Percentiles rank a stretch among this genome's conserved stretches.
phyloP scores from a whole-genome alignment of 352 stramenopile genomes.

The Globisporangium spiculum region DNA sequence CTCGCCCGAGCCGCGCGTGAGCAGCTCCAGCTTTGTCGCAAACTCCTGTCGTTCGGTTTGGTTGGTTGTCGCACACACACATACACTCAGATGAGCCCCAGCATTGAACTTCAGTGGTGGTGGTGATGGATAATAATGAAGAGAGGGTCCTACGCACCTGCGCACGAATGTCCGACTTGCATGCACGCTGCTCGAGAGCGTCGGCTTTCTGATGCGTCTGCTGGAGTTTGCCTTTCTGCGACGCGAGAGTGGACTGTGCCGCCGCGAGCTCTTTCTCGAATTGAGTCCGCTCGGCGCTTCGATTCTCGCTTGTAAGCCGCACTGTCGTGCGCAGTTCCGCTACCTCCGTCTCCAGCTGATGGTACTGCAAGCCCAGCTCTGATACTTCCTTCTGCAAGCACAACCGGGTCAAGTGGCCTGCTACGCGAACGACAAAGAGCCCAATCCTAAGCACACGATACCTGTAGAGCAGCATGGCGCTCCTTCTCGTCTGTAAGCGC shows the following conservation, averaged over 20 bases:
- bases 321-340: constrained; percentile 26
- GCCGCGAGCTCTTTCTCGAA: constrained; percentile 25
- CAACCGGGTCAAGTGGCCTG: background rate
- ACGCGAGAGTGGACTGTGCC: constrained; percentile 16
- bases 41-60: constrained; percentile 7
- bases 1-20: constrained; percentile 3
- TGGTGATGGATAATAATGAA: background rate
- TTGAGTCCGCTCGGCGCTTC: constrained; percentile 25
- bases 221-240: constrained; percentile 16
- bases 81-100: background rate
- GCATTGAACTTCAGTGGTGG: background rate
- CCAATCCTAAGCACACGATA: background rate
- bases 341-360: constrained; percentile 24
- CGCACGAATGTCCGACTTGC: constrained; percentile 7
- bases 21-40: constrained; percentile 12
- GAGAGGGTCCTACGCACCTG: constrained; percentile 7
- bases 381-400: constrained; percentile 16
- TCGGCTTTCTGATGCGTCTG: background rate
- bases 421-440: background rate
- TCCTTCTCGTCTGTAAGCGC: constrained; percentile 17
- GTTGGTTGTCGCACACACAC: background rate
- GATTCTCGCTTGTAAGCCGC: constrained; percentile 23
- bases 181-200: constrained; percentile 3
- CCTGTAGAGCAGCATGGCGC: constrained; percentile 22
- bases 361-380: constrained; percentile 18